Evolutionary conservation across 179 eudicot genomes (phyloP).

Genomic region (Drosera spatulata): DNA sequence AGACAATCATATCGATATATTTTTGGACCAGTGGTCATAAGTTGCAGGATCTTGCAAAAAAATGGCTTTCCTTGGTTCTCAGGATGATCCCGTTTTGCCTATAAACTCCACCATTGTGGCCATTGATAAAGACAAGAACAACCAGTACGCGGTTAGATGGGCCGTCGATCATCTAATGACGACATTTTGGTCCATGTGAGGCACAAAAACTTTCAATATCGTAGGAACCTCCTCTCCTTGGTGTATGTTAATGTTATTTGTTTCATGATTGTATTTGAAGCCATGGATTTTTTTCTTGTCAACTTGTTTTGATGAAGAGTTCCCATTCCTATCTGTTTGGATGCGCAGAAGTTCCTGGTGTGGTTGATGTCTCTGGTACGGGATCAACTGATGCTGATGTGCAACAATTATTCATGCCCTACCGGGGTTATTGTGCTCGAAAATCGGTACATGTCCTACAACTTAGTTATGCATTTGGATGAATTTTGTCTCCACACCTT

Average conservation of each 20-base stretch:
- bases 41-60: neutral
- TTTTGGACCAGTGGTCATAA: neutral
- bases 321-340: neutral
- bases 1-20: neutral
- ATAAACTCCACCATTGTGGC: constrained; percentile 25
- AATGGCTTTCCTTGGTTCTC: constrained; percentile 1
- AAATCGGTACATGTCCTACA: constrained; percentile 19
- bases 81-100: constrained; percentile 9
- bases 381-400: constrained; percentile 15
- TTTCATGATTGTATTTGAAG: too few species aligned
- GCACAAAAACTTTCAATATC: constrained; percentile 11
- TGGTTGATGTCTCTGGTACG: constrained; percentile 6
- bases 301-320: neutral
- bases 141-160: constrained; percentile 36
- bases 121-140: constrained; percentile 32
- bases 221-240: constrained; percentile 32
- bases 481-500: neutral
- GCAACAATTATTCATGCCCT: constrained; percentile 28
- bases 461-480: neutral
- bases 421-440: constrained; percentile 39
- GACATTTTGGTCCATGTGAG: constrained; percentile 26
- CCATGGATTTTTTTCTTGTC: too few species aligned
- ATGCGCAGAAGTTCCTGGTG: constrained; percentile 9
- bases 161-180: constrained; percentile 30
- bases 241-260: neutral